Evolutionary conservation across 352 stramenopile species (phyloP).

Genomic region (Phytophthora brassicae): DNA sequence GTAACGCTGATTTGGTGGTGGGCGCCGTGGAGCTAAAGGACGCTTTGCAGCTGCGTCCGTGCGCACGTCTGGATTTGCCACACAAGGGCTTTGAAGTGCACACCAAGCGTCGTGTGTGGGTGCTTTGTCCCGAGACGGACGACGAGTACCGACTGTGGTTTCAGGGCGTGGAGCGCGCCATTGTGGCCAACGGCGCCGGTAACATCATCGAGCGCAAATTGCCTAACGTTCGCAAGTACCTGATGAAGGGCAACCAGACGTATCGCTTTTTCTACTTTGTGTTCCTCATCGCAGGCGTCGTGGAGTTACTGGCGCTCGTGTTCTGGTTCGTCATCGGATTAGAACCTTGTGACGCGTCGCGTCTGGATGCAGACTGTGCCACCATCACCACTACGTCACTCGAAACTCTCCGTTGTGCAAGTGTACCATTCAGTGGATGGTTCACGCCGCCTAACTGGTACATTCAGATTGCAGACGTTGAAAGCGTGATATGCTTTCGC

Average conservation of each 20-base stretch:
- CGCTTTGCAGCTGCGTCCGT: conserved; percentile 79
- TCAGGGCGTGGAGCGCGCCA: conserved; percentile 73
- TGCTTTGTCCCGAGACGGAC: conserved; percentile 84
- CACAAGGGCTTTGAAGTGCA: conserved; percentile 82
- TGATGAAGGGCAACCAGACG: conserved; percentile 85
- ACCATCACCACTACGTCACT: conserved; percentile 67
- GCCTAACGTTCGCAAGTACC: conserved; percentile 86
- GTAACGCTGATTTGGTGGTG: conserved; percentile 79
- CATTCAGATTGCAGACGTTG: conserved; percentile 58
- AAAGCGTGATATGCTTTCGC: conserved; percentile 76
- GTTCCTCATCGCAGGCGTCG: conserved; percentile 68
- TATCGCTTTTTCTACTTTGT: conserved; percentile 84
- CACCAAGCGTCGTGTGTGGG: conserved; percentile 87
- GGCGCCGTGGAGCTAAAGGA: conserved; percentile 85
- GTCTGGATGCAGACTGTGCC: conserved; percentile 53
- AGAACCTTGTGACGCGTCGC: conserved; percentile 69
- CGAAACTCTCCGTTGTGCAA: conserved; percentile 44
- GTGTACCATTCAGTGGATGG: conserved; percentile 62
- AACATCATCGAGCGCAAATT: conserved; percentile 89
- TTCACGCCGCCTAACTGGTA: conserved; percentile 77
- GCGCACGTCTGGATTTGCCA: conserved; percentile 76
- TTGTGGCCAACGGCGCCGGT: conserved; percentile 69
- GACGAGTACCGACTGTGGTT: conserved; percentile 90
- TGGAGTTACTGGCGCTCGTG: conserved; percentile 71
- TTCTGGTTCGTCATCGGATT: conserved; percentile 85